A percentile compares a stretch with the other conserved stretches of the same genome.
These are phyloP conservation scores for Cladorrhinum sp. DNA, from an alignment of 2,329 filamentous ascomycete species.

Conservation along the genomic window DNA sequence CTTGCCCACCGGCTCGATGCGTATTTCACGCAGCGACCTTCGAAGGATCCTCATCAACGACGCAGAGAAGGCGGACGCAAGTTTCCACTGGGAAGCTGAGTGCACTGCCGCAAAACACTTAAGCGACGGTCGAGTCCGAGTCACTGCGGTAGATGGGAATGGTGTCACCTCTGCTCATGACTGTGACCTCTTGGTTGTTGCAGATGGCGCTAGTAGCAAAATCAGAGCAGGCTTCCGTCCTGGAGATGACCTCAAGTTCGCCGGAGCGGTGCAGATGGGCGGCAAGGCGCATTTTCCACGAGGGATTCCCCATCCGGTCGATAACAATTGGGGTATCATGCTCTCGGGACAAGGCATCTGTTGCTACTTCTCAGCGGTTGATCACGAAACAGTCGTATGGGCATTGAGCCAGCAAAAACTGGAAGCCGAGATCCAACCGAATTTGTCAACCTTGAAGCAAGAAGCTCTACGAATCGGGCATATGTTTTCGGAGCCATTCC, in stretches of 20 bases:
- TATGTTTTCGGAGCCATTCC: slow-evolving; percentile 39
- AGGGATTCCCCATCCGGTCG: slow-evolving; percentile 33
- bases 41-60: slow-evolving; percentile 35
- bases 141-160: not conserved
- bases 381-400: slow-evolving; percentile 42
- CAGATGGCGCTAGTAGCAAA: slow-evolving; percentile 44
- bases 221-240: slow-evolving; percentile 38
- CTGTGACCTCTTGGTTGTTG: slow-evolving; percentile 44
- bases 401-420: slow-evolving; percentile 37
- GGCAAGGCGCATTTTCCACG: slow-evolving; percentile 38
- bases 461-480: slow-evolving; percentile 34
- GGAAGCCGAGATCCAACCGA: slow-evolving; percentile 16
- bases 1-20: slow-evolving; percentile 37
- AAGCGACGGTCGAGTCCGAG: slow-evolving; percentile 12
- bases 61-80: slow-evolving; percentile 13
- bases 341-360: slow-evolving; percentile 38
- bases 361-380: slow-evolving; percentile 45
- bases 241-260: slow-evolving; percentile 38
- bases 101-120: slow-evolving; percentile 5
- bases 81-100: slow-evolving; percentile 14
- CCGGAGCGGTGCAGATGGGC: slow-evolving; percentile 38
- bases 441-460: slow-evolving; percentile 31
- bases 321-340: slow-evolving; percentile 41
- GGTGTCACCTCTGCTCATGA: slow-evolving; percentile 12
- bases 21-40: slow-evolving; percentile 38